Evolutionary conservation across 2,329 filamentous ascomycete genomes (phyloP).

Genomic region (Aspergillus sp.): DNA sequence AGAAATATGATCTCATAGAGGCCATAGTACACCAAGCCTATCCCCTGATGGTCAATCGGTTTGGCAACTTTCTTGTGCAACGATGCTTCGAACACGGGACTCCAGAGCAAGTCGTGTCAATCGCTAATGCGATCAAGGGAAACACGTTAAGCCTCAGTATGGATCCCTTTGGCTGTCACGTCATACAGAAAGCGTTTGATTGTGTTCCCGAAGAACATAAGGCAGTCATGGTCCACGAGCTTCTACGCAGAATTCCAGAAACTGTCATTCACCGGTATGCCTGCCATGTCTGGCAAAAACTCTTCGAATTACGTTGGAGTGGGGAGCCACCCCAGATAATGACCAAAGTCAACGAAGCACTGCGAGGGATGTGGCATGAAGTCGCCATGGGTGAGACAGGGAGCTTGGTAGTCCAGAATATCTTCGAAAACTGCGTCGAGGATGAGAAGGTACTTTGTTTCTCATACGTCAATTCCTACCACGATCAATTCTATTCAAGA

Average conservation of each 20-base stretch:
- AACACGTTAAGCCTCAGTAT: constrained; percentile 94
- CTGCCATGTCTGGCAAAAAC: constrained; percentile 99
- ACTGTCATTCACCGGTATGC: constrained; percentile 98
- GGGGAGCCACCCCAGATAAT: constrained; percentile 96
- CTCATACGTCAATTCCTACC: background rate
- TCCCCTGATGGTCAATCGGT: constrained; percentile 95
- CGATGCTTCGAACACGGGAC: constrained; percentile 98
- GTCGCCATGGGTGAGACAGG: constrained; percentile 96
- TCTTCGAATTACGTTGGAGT: constrained; percentile 96
- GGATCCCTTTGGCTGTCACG: constrained; percentile 98
- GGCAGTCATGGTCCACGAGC: constrained; percentile 96
- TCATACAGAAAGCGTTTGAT: constrained; percentile 98
- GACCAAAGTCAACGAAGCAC: constrained; percentile 94
- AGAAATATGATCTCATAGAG: constrained; percentile 96
- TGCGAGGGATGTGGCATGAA: constrained; percentile 97
- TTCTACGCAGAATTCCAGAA: constrained; percentile 91
- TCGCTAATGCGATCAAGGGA: constrained; percentile 89
- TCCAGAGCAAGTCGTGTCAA: constrained; percentile 88
- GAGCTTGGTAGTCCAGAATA: constrained; percentile 97
- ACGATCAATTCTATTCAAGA: background rate
- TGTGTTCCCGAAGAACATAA: constrained; percentile 98
- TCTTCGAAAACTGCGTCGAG: constrained; percentile 98
- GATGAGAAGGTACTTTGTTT: constrained; percentile 81
- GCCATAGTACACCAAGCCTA: constrained; percentile 95
- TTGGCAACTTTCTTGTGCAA: constrained; percentile 97